Percentiles rank a stretch among this genome's conserved stretches.
These are phyloP conservation scores for Hypomyces rosellus DNA, from an alignment of 2,329 filamentous ascomycete genomes.

Conservation along the genomic window DNA sequence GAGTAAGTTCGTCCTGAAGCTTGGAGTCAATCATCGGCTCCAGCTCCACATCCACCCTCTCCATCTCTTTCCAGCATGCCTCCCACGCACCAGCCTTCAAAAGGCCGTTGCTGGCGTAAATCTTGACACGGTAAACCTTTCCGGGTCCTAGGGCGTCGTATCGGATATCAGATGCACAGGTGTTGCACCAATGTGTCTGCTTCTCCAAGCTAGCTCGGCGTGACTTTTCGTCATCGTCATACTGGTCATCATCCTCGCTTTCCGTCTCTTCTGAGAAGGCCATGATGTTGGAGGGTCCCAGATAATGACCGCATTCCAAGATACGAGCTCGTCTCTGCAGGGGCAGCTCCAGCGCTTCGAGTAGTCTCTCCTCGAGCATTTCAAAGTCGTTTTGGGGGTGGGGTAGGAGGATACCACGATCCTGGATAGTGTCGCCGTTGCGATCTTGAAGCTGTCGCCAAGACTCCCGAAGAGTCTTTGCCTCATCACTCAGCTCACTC, in stretches of 20 bases:
- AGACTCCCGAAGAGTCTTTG: constrained; percentile 51
- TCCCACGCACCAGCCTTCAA: constrained; percentile 90
- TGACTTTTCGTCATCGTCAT: constrained; percentile 25
- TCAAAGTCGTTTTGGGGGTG: constrained; percentile 79
- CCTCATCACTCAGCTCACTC: constrained; percentile 37
- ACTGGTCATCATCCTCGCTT: constrained; percentile 40
- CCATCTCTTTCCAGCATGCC: constrained; percentile 96
- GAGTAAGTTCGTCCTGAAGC: constrained; percentile 54
- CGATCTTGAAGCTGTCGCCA: constrained; percentile 65
- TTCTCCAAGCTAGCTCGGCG: constrained; percentile 17
- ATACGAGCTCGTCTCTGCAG: constrained; percentile 59
- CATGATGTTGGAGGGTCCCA: constrained; percentile 52
- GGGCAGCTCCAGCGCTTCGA: constrained; percentile 68
- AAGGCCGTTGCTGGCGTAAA: constrained; percentile 90
- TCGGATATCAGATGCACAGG: constrained; percentile 49
- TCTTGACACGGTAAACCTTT: constrained; percentile 69
- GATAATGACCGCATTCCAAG: constrained; percentile 70
- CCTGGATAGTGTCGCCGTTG: constrained; percentile 64
- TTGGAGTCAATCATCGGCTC: constrained; percentile 61
- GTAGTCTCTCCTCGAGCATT: constrained; percentile 67
- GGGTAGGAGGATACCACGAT: constrained; percentile 67
- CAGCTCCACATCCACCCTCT: constrained; percentile 92
- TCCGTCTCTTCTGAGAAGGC: constrained; percentile 38
- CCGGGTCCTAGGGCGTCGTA: constrained; percentile 47
- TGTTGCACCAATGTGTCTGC: constrained; percentile 50